phyloP scores from a whole-genome alignment of 345 rosid genomes.

The Eucalyptus virginea region DNA sequence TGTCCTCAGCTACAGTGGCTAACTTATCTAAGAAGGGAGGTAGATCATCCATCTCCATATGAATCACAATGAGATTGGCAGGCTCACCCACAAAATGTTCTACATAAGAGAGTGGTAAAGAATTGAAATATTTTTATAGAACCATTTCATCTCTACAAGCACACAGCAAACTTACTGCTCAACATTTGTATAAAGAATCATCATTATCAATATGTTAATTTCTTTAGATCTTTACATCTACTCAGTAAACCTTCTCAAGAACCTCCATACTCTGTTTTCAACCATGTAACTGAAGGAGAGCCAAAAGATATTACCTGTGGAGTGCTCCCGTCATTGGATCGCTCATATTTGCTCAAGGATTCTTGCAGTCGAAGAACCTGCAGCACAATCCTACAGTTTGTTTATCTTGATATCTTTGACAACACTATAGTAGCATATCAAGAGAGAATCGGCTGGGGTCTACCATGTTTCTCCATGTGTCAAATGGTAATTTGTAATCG shows the following conservation, averaged over 20 bases:
- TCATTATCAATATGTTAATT: background rate
- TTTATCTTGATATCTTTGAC: background rate
- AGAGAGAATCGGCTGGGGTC: background rate
- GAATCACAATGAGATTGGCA: background rate
- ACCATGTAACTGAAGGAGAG: background rate
- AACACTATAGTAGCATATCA: background rate
- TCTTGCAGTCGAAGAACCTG: slow-evolving; percentile 91
- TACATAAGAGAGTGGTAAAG: background rate
- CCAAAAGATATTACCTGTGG: slow-evolving; percentile 47
- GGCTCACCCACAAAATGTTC: background rate
- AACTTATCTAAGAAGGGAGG: background rate
- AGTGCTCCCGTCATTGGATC: slow-evolving; percentile 72
- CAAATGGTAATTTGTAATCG: background rate
- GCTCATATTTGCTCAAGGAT: slow-evolving; percentile 84
- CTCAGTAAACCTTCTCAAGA: background rate
- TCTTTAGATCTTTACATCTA: background rate
- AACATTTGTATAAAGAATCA: background rate
- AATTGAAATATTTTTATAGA: background rate
- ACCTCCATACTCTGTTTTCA: background rate
- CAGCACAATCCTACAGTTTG: background rate
- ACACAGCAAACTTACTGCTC: background rate
- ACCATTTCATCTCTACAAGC: background rate
- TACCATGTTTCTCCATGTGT: background rate
- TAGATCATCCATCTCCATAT: background rate
- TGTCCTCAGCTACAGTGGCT: background rate